Base-by-base conservation (phyloP, 495 filamentous ascomycete species). In the Echria macrotheca region DNA sequence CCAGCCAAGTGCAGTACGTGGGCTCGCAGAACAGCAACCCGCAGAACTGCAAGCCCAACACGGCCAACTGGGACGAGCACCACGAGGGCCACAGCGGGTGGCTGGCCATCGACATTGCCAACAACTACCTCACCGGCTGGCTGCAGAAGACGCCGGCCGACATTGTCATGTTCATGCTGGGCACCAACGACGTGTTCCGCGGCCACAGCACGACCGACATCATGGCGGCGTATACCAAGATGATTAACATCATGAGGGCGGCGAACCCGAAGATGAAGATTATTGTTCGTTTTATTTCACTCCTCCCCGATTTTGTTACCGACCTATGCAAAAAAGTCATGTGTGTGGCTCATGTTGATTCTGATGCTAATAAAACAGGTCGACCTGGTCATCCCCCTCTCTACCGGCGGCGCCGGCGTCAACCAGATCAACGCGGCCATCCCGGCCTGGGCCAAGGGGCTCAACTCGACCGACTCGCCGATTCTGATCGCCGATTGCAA, bases 1-100 rank as follows among this genome's bases (percentile, higher is more conserved):
- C 57, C 12, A 35, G 46, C 14, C 41, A 54, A 37, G 58, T 71
- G 41, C 57, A 71, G 49, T 72, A 67, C 47, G 70, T 73, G 15
- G 70, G 70, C 5, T 67, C 64, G 26, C 52, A 62, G 53, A 68
- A 64, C 44, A 60, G 56, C 54, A 68, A 65, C 54, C 62, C 66
- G 15, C 60, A 66, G 47, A 56, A 55, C 47, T 69, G 65, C 59
- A 23, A 50, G 29, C 59, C 61, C 1, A 43, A 45, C 7, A 60
- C 57, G 3, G 31, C 53, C 25, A 58, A 60, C 52, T 60, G 45
- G 42, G 68, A 72, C 25, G 56, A 63, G 35, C 60, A 67, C 43
- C 65, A 74, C 51, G 71, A 73, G 51, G 71, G 71, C 31, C 71
- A 74, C 45, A 57, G 66, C 15, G 69, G 71, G 18, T 71, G 62